These are phyloP conservation scores for Saksenaea vasiformis DNA, from an alignment of 371 early-diverging fungal species.

Conservation along the genomic window DNA sequence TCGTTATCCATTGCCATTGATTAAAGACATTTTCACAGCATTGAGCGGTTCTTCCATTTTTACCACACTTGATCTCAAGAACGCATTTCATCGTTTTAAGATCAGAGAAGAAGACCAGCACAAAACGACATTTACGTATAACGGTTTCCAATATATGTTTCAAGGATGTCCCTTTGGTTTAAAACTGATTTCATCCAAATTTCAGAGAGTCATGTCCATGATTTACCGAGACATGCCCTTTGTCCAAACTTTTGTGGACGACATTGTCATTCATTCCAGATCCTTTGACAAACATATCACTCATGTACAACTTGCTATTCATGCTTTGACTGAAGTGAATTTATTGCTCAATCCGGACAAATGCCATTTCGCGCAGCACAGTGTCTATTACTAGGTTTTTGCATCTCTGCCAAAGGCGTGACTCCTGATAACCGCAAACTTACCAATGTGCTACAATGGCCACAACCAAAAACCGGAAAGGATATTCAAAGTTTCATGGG, in stretches of 20 bases:
- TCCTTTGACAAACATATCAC: background rate
- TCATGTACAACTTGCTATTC: constrained; percentile 8
- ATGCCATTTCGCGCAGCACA: constrained; percentile 11
- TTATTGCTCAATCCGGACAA: constrained; percentile 22
- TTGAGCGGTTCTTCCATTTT: constrained; percentile 5
- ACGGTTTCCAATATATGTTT: constrained; percentile 10
- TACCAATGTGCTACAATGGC: constrained; percentile 16
- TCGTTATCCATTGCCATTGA: no score
- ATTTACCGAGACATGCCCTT: background rate
- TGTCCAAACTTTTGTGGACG: constrained; percentile 7
- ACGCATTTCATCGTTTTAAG: constrained; percentile 24
- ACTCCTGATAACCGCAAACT: constrained; percentile 12
- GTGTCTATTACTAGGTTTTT: constrained; percentile 18
- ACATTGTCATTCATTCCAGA: constrained; percentile 8
- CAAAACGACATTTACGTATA: constrained; percentile 8
- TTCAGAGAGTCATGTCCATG: constrained; percentile 20
- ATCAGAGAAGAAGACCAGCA: constrained; percentile 18
- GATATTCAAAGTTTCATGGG: constrained; percentile 20
- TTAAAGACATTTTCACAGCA: background rate
- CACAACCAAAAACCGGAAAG: constrained; percentile 7
- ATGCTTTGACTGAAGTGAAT: constrained; percentile 8
- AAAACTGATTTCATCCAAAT: constrained; percentile 20
- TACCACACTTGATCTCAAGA: constrained; percentile 18
- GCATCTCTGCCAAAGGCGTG: constrained; percentile 16
- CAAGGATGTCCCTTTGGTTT: constrained; percentile 7